Evolutionary conservation across 306 rosid species (phyloP), one percentile per base, ranked within the genome.

Genomic region (Cucurbita moschata): DNA sequence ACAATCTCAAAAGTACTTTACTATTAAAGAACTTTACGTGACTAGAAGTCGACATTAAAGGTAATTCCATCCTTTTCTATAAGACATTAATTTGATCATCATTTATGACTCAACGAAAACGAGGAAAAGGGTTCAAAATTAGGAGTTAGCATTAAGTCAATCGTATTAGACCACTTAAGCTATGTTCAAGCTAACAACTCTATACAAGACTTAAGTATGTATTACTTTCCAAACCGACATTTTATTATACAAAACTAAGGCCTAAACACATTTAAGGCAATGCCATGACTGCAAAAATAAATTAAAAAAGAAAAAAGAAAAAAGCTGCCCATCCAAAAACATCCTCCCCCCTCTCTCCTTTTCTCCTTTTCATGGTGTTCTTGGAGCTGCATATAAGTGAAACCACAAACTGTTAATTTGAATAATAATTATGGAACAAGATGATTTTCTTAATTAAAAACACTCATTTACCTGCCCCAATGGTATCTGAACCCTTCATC

Each of bases 401-500:
- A 35, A 10, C 16, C 3, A 46, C 56, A 14, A 70, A 69, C 38
- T 57, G 8, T 73, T 75, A 11, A 75, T 46, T 58, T 47, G 19
- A 46, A 43, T 35, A 11, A 47, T 37, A 62, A 49, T 19, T 19
- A 67, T 21, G 72, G 14, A 26, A 62, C 16, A 10, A 3, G 3
- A 14, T 43, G 12, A 19, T 3, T 14, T 21, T 21, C 62, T 8
- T 19, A 59, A 23, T 57, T 23, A 14, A 5, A 30, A 26, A 1
- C 14, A 5, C 5, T 13, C 8, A 44, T 1, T 19, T 75, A 83
- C 86, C 76, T 55, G 77, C 35, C 15, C 77, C 83, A 49, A 74
- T 74, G 46, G 78, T 78, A 39, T 79, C 81, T 76, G 81, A 81
- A 73, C 77, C 75, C 77, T 70, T 84, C 85, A 74, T 79, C 65